A percentile compares a stretch with the other conserved stretches of the same genome.
phyloP scores from a whole-genome alignment of 2,329 filamentous ascomycete genomes.

The Aspergillus luchuensis region DNA sequence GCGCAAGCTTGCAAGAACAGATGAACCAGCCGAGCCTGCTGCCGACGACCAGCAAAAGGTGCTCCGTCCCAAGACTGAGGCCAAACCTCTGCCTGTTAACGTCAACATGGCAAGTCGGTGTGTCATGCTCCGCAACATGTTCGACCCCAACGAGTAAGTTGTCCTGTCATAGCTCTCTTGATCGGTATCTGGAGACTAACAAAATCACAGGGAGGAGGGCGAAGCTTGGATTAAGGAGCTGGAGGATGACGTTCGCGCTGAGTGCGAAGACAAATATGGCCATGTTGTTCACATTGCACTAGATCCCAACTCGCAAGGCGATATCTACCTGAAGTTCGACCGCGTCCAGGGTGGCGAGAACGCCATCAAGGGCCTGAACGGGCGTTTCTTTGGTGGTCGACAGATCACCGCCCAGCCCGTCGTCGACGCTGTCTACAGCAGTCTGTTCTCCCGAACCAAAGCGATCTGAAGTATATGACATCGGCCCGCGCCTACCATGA shows the following conservation, averaged over 20 bases:
- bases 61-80: constrained; percentile 75
- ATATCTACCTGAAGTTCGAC: constrained; percentile 98
- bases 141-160: constrained; percentile 85
- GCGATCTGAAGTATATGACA: constrained; percentile 59
- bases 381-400: constrained; percentile 88
- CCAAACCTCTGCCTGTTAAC: constrained; percentile 76
- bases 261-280: constrained; percentile 95
- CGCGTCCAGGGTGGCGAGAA: constrained; percentile 93
- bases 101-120: constrained; percentile 92
- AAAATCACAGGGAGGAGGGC: constrained; percentile 69
- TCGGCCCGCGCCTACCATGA: background rate
- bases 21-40: constrained; percentile 67
- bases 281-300: constrained; percentile 96
- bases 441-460: constrained; percentile 84
- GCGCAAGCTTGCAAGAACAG: constrained; percentile 95
- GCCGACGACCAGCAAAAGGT: constrained; percentile 70
- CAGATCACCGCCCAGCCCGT: constrained; percentile 94
- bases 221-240: constrained; percentile 90
- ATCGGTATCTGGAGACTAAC: constrained; percentile 35
- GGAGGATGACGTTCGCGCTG: constrained; percentile 86
- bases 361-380: constrained; percentile 95
- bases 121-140: constrained; percentile 93
- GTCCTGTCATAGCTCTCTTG: background rate
- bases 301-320: constrained; percentile 89
- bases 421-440: constrained; percentile 98